A percentile compares a stretch with the other conserved stretches of the same genome.
These are phyloP conservation scores for Glomus cerebriforme DNA, from an alignment of 192 early-diverging fungal genomes.

Conservation along the genomic window DNA sequence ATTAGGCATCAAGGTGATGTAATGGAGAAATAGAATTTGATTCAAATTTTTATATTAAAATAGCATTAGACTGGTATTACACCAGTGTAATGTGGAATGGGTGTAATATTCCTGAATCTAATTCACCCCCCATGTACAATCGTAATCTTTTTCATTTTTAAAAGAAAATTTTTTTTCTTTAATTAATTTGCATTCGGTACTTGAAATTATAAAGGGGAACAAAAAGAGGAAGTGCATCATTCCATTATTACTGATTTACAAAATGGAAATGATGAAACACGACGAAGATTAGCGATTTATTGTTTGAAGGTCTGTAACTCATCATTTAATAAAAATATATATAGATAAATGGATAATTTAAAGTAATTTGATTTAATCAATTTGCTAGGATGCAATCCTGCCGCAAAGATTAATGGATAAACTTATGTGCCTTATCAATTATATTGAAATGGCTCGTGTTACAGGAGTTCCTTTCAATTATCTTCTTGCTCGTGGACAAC, in stretches of 20 bases:
- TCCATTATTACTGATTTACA: slow-evolving; percentile 98
- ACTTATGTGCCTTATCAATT: slow-evolving; percentile 95
- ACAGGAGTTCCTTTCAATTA: slow-evolving; percentile 96
- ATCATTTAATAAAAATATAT: not conserved
- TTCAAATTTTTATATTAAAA: too few species aligned
- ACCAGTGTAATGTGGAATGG: too few species aligned
- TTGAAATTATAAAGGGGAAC: slow-evolving; percentile 66
- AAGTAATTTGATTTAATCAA: not conserved
- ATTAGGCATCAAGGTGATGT: too few species aligned
- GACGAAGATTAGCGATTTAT: slow-evolving; percentile 92
- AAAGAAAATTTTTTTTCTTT: not conserved
- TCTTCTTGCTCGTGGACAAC: slow-evolving; percentile 90
- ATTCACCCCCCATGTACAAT: too few species aligned
- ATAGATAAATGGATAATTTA: not conserved
- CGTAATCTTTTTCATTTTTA: too few species aligned
- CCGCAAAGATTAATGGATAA: slow-evolving; percentile 95
- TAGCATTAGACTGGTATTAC: too few species aligned
- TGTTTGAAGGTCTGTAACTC: slow-evolving; percentile 76
- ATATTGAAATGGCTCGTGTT: slow-evolving; percentile 98
- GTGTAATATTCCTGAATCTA: too few species aligned
- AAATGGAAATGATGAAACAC: slow-evolving; percentile 92
- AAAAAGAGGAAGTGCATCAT: slow-evolving; percentile 99
- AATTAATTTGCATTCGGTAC: not conserved
- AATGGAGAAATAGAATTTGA: too few species aligned
- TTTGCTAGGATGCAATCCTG: slow-evolving; percentile 81